phyloP scores from a whole-genome alignment of 805 yeast species.

The Yarrowia deformans region DNA sequence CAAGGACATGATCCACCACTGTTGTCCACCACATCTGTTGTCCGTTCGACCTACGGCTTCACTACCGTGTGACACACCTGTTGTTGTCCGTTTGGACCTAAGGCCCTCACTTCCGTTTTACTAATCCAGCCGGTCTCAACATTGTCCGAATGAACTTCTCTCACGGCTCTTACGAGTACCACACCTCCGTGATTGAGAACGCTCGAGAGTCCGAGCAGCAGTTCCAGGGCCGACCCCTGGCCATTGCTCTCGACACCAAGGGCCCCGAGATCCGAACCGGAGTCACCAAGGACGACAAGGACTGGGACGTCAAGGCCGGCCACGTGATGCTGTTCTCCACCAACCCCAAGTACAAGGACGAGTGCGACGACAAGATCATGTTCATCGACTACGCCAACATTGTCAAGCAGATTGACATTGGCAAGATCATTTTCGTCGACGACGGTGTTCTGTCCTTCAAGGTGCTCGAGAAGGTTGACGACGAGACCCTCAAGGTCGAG shows the following conservation, averaged over 20 bases:
- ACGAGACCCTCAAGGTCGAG: conserved; percentile 79
- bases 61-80: no score
- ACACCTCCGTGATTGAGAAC: conserved; percentile 94
- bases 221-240: conserved; percentile 95
- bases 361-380: conserved; percentile 82
- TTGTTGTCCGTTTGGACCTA: no score
- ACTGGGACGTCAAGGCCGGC: conserved; percentile 81
- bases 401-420: conserved; percentile 87
- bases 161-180: conserved; percentile 98
- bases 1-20: no score
- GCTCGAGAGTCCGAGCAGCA: conserved; percentile 91
- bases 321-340: conserved; percentile 95
- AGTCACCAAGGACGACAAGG: conserved; percentile 79
- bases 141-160: conserved; percentile 99
- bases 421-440: conserved; percentile 92
- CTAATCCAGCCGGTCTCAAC: conserved; percentile 82
- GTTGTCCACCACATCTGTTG: no score
- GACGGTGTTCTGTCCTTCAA: conserved; percentile 97
- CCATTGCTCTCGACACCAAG: conserved; percentile 98
- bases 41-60: no score
- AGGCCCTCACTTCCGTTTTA: background rate
- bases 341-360: conserved; percentile 75
- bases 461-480: conserved; percentile 84
- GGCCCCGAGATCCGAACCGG: conserved; percentile 99
- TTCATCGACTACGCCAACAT: conserved; percentile 94